A percentile compares a stretch with the other conserved stretches of the same genome.
Conservation (phyloP, 495 filamentous ascomycete species). For the Talaromyces wortmannii region DNA sequence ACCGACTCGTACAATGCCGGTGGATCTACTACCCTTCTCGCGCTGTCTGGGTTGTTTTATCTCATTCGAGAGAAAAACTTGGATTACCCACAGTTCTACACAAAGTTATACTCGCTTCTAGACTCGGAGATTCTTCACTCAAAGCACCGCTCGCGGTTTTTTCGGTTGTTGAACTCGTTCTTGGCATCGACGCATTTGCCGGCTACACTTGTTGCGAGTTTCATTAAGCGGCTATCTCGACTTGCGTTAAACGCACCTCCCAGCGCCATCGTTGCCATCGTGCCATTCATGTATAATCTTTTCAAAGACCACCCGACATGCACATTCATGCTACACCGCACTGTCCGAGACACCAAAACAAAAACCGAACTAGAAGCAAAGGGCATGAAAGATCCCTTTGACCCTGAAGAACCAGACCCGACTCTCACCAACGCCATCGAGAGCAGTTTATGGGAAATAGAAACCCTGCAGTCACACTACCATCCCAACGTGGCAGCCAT, state of each 20-base stretch:
- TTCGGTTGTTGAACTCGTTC: slow-evolving; percentile 88
- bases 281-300: slow-evolving; percentile 94
- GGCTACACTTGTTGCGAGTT: slow-evolving; percentile 82
- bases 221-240: slow-evolving; percentile 86
- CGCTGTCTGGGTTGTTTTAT: slow-evolving; percentile 90
- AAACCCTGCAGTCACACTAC: slow-evolving; percentile 84
- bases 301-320: slow-evolving; percentile 84
- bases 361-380: slow-evolving; percentile 51
- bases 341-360: slow-evolving; percentile 47
- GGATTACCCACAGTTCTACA: slow-evolving; percentile 93
- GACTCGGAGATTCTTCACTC: slow-evolving; percentile 83
- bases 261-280: slow-evolving; percentile 74
- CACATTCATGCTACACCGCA: slow-evolving; percentile 92
- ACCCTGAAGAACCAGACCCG: slow-evolving; percentile 68
- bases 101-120: slow-evolving; percentile 85
- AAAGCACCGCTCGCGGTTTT: slow-evolving; percentile 87
- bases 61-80: slow-evolving; percentile 89
- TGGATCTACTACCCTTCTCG: slow-evolving; percentile 77
- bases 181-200: slow-evolving; percentile 90
- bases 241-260: slow-evolving; percentile 81
- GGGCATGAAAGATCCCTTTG: slow-evolving; percentile 76
- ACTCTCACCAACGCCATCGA: slow-evolving; percentile 82
- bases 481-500: slow-evolving; percentile 96
- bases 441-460: slow-evolving; percentile 91
- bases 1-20: slow-evolving; percentile 86